A percentile compares a stretch with the other conserved stretches of the same genome.
Evolutionary conservation across 1,284 basidiomycete genomes (phyloP).

Genomic region (Cryptococcus sp.): DNA sequence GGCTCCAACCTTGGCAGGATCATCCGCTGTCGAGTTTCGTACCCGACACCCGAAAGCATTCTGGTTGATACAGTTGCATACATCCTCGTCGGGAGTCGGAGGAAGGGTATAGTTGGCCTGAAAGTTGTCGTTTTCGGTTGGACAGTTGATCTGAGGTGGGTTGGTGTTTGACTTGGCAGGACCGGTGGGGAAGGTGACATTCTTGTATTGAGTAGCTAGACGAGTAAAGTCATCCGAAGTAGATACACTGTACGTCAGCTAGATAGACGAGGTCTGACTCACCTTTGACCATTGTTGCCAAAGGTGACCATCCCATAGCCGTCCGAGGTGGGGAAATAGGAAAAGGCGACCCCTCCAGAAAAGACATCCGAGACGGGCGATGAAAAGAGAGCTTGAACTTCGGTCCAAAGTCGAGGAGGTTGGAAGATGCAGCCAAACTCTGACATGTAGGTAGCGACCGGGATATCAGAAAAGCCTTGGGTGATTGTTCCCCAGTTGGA

Average conservation of each 20-base stretch:
- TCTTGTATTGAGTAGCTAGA: conserved; percentile 62
- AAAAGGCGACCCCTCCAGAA: conserved; percentile 83
- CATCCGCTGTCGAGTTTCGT: conserved; percentile 58
- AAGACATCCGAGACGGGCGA: conserved; percentile 67
- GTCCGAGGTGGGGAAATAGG: conserved; percentile 64
- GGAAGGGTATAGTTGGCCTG: conserved; percentile 66
- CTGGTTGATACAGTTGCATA: conserved; percentile 69
- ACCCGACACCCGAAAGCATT: conserved; percentile 65
- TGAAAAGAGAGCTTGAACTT: conserved; percentile 68
- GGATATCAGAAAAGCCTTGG: conserved; percentile 52
- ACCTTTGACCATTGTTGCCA: conserved; percentile 45
- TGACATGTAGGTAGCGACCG: conserved; percentile 80
- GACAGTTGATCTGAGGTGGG: conserved; percentile 61
- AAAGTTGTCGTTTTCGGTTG: conserved; percentile 56
- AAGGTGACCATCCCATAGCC: conserved; percentile 81
- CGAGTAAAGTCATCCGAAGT: no score
- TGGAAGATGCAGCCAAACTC: conserved; percentile 74
- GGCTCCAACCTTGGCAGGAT: conserved; percentile 61
- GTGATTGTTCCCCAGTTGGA: conserved; percentile 51
- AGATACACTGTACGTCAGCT: conserved; percentile 27
- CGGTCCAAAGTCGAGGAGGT: conserved; percentile 70
- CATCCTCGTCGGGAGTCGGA: conserved; percentile 70
- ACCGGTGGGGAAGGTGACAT: conserved; percentile 57
- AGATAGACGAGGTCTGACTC: conserved; percentile 11
- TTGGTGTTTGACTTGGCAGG: conserved; percentile 58